A percentile compares a stretch with the other conserved stretches of the same genome.
phyloP scores from a whole-genome alignment of 2,329 filamentous ascomycete species.

The Colletotrichum sp. region DNA sequence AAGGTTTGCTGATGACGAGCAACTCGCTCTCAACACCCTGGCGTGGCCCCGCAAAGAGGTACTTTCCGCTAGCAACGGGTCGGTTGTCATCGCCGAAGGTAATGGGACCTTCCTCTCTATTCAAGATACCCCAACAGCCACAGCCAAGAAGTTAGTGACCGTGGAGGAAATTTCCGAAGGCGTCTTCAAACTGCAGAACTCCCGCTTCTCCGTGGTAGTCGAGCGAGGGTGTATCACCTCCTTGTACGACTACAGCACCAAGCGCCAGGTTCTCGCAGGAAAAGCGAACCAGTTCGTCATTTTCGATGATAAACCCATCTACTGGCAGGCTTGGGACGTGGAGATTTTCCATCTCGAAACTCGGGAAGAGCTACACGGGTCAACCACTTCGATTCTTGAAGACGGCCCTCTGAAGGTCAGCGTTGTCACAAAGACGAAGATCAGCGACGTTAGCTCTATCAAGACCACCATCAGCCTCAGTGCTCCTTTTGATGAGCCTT shows the following conservation, averaged over 20 bases:
- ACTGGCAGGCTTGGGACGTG: slow-evolving; percentile 76
- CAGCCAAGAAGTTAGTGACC: neutral
- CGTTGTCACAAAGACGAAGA: slow-evolving; percentile 63
- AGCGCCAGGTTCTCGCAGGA: slow-evolving; percentile 62
- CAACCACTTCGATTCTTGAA: slow-evolving; percentile 56
- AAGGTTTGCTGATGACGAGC: slow-evolving; percentile 64
- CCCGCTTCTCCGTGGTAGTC: slow-evolving; percentile 57
- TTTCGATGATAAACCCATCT: slow-evolving; percentile 73
- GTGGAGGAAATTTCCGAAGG: slow-evolving; percentile 54
- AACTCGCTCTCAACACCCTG: slow-evolving; percentile 65
- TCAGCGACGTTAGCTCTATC: slow-evolving; percentile 69
- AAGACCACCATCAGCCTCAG: slow-evolving; percentile 67
- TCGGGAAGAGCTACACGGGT: slow-evolving; percentile 59
- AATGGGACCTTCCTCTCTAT: slow-evolving; percentile 24
- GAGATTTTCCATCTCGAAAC: slow-evolving; percentile 72
- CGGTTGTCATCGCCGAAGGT: slow-evolving; percentile 26
- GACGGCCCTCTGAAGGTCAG: slow-evolving; percentile 58
- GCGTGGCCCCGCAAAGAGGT: slow-evolving; percentile 64
- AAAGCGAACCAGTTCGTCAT: slow-evolving; percentile 70
- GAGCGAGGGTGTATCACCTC: slow-evolving; percentile 65
- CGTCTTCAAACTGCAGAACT: slow-evolving; percentile 62
- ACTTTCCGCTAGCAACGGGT: slow-evolving; percentile 39
- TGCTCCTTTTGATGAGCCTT: slow-evolving; percentile 43
- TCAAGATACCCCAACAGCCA: slow-evolving; percentile 22
- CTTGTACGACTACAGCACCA: slow-evolving; percentile 60